Conservation (phyloP, 805 yeast genomes). For the Peterozyma xylosa region DNA sequence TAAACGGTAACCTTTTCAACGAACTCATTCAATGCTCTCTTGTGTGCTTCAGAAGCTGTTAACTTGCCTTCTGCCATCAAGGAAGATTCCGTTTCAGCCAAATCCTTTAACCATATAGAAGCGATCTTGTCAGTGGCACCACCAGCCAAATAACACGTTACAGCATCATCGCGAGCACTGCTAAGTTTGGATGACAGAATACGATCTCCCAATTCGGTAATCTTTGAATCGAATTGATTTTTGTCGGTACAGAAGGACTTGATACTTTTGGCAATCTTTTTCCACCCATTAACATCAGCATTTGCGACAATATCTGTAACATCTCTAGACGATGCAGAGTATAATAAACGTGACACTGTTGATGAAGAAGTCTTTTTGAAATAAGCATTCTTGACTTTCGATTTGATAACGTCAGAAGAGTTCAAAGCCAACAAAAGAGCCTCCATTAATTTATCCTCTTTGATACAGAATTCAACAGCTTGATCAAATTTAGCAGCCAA, state of each 20-base stretch:
- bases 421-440: slow-evolving; percentile 77
- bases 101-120: slow-evolving; percentile 76
- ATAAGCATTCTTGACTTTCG: slow-evolving; percentile 65
- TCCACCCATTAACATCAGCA: slow-evolving; percentile 78
- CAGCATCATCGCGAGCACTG: slow-evolving; percentile 61
- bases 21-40: slow-evolving; percentile 71
- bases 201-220: slow-evolving; percentile 73
- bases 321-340: slow-evolving; percentile 46
- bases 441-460: slow-evolving; percentile 58
- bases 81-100: slow-evolving; percentile 30
- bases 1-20: slow-evolving; percentile 80
- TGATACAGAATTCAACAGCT: slow-evolving; percentile 64
- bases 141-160: slow-evolving; percentile 74
- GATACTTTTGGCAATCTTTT: slow-evolving; percentile 65
- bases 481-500: slow-evolving; percentile 54
- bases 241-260: slow-evolving; percentile 44
- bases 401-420: slow-evolving; percentile 53
- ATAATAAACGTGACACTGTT: slow-evolving; percentile 66
- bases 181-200: slow-evolving; percentile 34
- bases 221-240: slow-evolving; percentile 42
- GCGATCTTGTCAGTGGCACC: slow-evolving; percentile 74
- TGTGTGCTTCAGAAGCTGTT: slow-evolving; percentile 78
- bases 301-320: slow-evolving; percentile 68
- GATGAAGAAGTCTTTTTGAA: slow-evolving; percentile 45
- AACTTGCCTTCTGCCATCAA: slow-evolving; percentile 34